phyloP scores from a whole-genome alignment of 169 alveolate genomes.

The Blepharisma undulans region DNA sequence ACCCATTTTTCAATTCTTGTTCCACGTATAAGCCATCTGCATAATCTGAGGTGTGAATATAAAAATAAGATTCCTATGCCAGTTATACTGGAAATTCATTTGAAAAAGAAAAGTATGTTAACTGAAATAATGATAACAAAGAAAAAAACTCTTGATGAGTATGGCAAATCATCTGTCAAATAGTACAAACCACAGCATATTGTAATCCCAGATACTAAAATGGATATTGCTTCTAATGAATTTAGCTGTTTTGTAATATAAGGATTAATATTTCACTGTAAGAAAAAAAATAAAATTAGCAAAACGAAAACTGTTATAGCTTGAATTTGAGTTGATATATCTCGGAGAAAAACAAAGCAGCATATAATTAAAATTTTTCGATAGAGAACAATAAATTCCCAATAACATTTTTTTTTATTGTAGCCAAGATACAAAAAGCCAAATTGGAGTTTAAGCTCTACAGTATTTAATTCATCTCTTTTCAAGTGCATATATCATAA shows the following conservation, averaged over 20 bases:
- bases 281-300: slow-evolving; percentile 28
- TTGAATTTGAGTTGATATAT: slow-evolving; percentile 36
- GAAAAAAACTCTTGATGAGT: background rate
- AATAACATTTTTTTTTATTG: slow-evolving; percentile 38
- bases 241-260: slow-evolving; percentile 41
- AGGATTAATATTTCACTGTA: slow-evolving; percentile 40
- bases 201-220: slow-evolving; percentile 41
- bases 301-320: slow-evolving; percentile 44
- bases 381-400: slow-evolving; percentile 52
- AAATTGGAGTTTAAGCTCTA: slow-evolving; percentile 20
- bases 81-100: slow-evolving; percentile 2
- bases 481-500: background rate
- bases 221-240: slow-evolving; percentile 38
- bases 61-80: background rate
- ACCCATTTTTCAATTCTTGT: background rate
- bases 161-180: slow-evolving; percentile 26
- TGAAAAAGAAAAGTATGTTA: background rate
- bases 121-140: slow-evolving; percentile 1
- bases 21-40: background rate
- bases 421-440: slow-evolving; percentile 61
- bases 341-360: slow-evolving; percentile 33
- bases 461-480: slow-evolving; percentile 31
- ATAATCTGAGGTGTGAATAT: background rate
- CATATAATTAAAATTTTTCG: slow-evolving; percentile 51
- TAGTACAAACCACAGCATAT: slow-evolving; percentile 57